These are phyloP conservation scores for Zygoascus meyerae DNA, from an alignment of 1,139 yeast species.

Conservation along the genomic window DNA sequence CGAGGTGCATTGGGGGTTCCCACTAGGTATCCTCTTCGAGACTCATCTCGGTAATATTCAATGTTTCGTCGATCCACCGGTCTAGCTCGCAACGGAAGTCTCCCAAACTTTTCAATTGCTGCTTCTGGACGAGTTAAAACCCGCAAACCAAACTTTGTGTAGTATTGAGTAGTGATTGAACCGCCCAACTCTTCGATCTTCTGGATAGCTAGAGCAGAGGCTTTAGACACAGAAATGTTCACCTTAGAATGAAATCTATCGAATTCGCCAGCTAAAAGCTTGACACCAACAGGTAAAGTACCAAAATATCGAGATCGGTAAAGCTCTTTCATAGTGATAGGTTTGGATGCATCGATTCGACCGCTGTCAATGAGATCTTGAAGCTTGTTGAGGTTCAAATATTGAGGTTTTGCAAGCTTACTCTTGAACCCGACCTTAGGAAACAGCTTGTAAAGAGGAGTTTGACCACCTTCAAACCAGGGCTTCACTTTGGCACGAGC, in stretches of 20 bases:
- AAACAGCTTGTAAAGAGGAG: slow-evolving; percentile 82
- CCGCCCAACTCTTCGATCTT: slow-evolving; percentile 72
- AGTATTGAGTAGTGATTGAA: slow-evolving; percentile 65
- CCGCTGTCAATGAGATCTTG: slow-evolving; percentile 39
- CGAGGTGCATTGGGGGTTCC: slow-evolving; percentile 33
- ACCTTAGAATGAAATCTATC: slow-evolving; percentile 48
- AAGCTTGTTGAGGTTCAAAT: slow-evolving; percentile 55
- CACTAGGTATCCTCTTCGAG: slow-evolving; percentile 68
- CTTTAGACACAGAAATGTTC: slow-evolving; percentile 74
- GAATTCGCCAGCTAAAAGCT: slow-evolving; percentile 66
- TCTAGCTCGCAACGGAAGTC: slow-evolving; percentile 78
- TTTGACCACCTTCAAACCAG: slow-evolving; percentile 99
- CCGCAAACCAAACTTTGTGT: slow-evolving; percentile 55
- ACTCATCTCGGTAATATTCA: slow-evolving; percentile 65
- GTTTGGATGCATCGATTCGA: slow-evolving; percentile 48
- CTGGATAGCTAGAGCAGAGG: slow-evolving; percentile 66
- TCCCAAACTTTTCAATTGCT: slow-evolving; percentile 62
- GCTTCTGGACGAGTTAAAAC: slow-evolving; percentile 75
- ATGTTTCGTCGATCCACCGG: slow-evolving; percentile 82
- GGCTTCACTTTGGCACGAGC: slow-evolving; percentile 87
- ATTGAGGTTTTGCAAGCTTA: slow-evolving; percentile 30
- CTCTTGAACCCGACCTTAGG: slow-evolving; percentile 83
- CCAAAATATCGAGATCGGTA: slow-evolving; percentile 64
- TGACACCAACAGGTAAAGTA: slow-evolving; percentile 70
- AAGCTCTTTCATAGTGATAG: slow-evolving; percentile 68